Base-by-base conservation (phyloP, 2,329 filamentous ascomycete species). In the Orbilia blumenaviensis region DNA sequence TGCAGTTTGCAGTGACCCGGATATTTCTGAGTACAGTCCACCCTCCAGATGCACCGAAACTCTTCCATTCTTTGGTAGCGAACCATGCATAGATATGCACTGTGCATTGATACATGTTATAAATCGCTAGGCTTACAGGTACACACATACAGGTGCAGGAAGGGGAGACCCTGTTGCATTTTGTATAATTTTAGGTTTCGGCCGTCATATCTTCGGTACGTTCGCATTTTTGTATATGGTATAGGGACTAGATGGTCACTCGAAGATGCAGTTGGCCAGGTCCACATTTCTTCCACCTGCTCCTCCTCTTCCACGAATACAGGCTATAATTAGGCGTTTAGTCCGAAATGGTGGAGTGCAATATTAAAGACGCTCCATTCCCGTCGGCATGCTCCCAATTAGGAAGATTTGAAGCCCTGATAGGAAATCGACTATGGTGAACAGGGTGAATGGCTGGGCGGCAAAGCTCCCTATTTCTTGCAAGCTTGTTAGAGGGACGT, bases 1-100 rank as follows among this genome's bases (percentile, higher is more conserved):
- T n/a, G n/a, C n/a, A n/a, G n/a, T n/a, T n/a, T n/a, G n/a, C 42
- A 46, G 18, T 25, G 42, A 25, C 42, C 18, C 7, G 4, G 42
- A 23, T 23, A 10, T 23, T 25, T 46, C 18, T 4, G 18, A 32
- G 66, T 56, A 44, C 46, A 56, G 29, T 10, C 27, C 52, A 56
- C 29, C 52, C 32, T 56, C 52, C 46, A 71, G 44, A 63, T 71
- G 66, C 44, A 60, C 23, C 34, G 56, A 71, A 41, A 56, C 25
- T 61, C 27, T 10, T 62, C 25, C 66, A 71, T 71, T 63, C 38
- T 71, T 71, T 63, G 66, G 66, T 71, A 71, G 66, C 66, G 66
- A 71, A 71, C 36, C 32, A 56, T 71, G 66, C 66, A 44, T 48
- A 62, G 52, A 23, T 29, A 54, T 69, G 66, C 56, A 34, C 16